Evolutionary conservation across 2,329 filamentous ascomycete species (phyloP).

Genomic region (Alternaria sp.): DNA sequence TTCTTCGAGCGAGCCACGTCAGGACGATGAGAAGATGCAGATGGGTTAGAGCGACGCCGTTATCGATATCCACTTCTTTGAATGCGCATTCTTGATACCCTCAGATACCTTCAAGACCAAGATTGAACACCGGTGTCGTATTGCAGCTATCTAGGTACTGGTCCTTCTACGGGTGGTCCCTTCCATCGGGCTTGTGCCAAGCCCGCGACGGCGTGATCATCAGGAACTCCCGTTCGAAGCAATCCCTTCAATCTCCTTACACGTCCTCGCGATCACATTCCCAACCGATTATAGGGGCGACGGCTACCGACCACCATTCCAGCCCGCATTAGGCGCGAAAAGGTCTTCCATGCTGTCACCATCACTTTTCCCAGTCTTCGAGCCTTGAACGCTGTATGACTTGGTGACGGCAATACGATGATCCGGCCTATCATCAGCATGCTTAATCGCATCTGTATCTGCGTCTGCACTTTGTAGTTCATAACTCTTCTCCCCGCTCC

Average conservation of each 20-base stretch:
- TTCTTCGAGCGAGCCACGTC: not conserved
- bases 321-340: constrained; percentile 7
- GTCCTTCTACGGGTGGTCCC: not conserved
- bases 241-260: not conserved
- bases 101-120: not conserved
- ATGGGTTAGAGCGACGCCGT: not conserved
- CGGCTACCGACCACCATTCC: constrained; percentile 9
- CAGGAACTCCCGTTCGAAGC: not conserved
- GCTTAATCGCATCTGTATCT: not conserved
- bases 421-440: not conserved
- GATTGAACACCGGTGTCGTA: not conserved
- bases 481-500: constrained; percentile 6
- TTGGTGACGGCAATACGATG: constrained; percentile 15
- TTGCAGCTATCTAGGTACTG: not conserved
- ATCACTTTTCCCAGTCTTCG: constrained; percentile 1
- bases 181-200: not conserved
- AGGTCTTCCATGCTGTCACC: constrained; percentile 20
- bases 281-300: not conserved
- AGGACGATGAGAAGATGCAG: constrained; percentile 1
- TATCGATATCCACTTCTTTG: not conserved
- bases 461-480: constrained; percentile 6
- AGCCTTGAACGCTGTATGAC: constrained; percentile 12
- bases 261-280: not conserved
- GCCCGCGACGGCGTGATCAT: not conserved
- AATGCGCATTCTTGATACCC: not conserved